A percentile compares a stretch with the other conserved stretches of the same genome.
These are phyloP conservation scores for Diutina scorzettiae DNA, from an alignment of 1,139 yeast species.

Conservation along the genomic window DNA sequence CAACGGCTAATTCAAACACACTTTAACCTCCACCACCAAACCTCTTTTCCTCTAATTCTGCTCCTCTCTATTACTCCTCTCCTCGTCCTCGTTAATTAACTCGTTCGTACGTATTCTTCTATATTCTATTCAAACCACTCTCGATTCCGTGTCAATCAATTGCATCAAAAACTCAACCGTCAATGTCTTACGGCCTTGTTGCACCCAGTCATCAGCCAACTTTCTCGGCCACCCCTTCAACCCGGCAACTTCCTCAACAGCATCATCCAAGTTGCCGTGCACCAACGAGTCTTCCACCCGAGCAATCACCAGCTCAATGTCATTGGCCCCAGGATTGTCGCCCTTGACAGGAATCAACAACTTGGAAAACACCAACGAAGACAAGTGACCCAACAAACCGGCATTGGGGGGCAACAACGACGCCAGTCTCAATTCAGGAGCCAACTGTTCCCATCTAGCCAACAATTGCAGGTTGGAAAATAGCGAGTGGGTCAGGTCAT, in stretches of 20 bases:
- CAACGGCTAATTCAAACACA: no score
- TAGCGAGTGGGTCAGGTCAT: constrained; percentile 46
- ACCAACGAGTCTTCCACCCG: constrained; percentile 69
- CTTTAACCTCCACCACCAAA: no score
- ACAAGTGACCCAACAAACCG: constrained; percentile 83
- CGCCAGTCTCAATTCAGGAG: constrained; percentile 81
- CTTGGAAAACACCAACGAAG: constrained; percentile 67
- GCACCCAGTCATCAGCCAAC: constrained; percentile 85
- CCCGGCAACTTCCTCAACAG: constrained; percentile 84
- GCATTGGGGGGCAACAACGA: constrained; percentile 89
- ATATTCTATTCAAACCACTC: no score
- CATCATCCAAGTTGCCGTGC: constrained; percentile 71
- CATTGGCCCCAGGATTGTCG: constrained; percentile 51
- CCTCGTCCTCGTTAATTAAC: no score
- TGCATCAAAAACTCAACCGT: constrained; percentile 75
- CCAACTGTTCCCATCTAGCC: constrained; percentile 61
- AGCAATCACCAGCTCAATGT: constrained; percentile 80
- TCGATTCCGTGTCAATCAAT: constrained; percentile 20
- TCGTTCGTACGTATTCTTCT: no score
- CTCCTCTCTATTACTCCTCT: no score
- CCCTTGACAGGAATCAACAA: constrained; percentile 59
- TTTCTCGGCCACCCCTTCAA: constrained; percentile 91
- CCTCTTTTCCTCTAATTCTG: no score
- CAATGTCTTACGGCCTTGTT: constrained; percentile 76
- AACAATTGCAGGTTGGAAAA: constrained; percentile 56